Conservation (phyloP, 495 filamentous ascomycete species). For the Penicillium bialowiezense region DNA sequence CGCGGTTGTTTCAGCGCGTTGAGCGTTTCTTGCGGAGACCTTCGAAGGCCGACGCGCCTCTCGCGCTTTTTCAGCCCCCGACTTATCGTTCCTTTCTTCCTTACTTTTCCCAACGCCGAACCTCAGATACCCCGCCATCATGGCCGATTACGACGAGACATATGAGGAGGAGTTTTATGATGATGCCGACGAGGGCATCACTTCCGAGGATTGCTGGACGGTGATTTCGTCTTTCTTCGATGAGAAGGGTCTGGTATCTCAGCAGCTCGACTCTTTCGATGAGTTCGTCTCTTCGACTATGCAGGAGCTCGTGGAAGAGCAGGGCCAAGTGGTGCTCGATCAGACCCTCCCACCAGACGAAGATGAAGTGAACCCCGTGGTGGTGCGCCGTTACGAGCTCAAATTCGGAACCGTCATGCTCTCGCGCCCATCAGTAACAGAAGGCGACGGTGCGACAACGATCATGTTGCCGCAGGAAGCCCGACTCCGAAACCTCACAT, state of each 20-base stretch:
- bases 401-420: conserved; percentile 85
- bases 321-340: conserved; percentile 82
- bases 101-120: neutral
- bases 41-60: conserved; percentile 25
- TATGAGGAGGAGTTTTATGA: conserved; percentile 56
- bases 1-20: conserved; percentile 25
- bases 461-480: conserved; percentile 88
- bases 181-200: conserved; percentile 66
- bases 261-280: conserved; percentile 97
- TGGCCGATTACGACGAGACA: conserved; percentile 53
- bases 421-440: conserved; percentile 80
- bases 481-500: conserved; percentile 90
- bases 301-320: conserved; percentile 87
- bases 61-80: conserved; percentile 25
- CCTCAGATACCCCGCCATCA: conserved; percentile 22
- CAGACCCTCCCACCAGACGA: conserved; percentile 71
- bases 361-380: conserved; percentile 68
- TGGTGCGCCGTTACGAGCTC: conserved; percentile 86
- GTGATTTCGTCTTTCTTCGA: conserved; percentile 98
- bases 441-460: conserved; percentile 82
- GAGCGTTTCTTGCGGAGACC: conserved; percentile 20
- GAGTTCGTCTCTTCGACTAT: conserved; percentile 92
- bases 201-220: conserved; percentile 93
- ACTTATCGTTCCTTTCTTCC: neutral
- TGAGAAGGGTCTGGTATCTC: conserved; percentile 89